Base-by-base conservation (phyloP, 2,329 filamentous ascomycete genomes). In the Claviceps humidiphila region DNA sequence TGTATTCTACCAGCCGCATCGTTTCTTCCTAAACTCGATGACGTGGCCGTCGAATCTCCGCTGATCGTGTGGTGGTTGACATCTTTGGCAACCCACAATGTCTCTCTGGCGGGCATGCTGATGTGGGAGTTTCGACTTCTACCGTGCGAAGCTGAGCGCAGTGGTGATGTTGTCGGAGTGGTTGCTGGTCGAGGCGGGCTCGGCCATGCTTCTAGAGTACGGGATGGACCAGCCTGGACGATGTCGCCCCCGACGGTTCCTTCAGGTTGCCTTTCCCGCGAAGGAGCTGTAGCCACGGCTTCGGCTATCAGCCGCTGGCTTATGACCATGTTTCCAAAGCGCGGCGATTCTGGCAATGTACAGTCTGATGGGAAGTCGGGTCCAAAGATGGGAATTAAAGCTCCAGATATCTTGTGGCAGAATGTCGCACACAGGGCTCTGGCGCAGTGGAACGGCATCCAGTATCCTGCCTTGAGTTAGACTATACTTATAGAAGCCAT, bases 381-480 rank as follows among this genome's bases (percentile, higher is more conserved):
- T 0, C 93, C 93, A 65, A 98, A 98, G 54, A 98, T 75, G 5
- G 93, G 93, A 8, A 93, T 93, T 51, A 98, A 71, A 0, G 87
- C 90, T 53, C 84, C 84, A 14, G 91, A 84, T 56, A 98, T 94
- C 39, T 78, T 72, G 65, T 84, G 82, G 70, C 91, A 97, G 66
- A 97, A 97, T 1, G 87, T 96, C 4, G 87, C 80, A 61, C 90
- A 94, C 50, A 98, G 74, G 11, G 89, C 89, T 67, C 80, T 85
- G 47, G 93, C 93, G 58, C 89, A 94, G 41, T 80, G 72, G 61
- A 84, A 97, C 2, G 91, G 91, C 79, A 97, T 89, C 93, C 93
- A 98, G 68, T 97, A 98, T 38, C 93, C 89, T 95, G 22, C 24
- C 26, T 41, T 37, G 4, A 14, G 17, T 26, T 34, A 46, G 34